phyloP scores from a whole-genome alignment of 2,329 filamentous ascomycete species.

The Colletotrichum zoysiae region DNA sequence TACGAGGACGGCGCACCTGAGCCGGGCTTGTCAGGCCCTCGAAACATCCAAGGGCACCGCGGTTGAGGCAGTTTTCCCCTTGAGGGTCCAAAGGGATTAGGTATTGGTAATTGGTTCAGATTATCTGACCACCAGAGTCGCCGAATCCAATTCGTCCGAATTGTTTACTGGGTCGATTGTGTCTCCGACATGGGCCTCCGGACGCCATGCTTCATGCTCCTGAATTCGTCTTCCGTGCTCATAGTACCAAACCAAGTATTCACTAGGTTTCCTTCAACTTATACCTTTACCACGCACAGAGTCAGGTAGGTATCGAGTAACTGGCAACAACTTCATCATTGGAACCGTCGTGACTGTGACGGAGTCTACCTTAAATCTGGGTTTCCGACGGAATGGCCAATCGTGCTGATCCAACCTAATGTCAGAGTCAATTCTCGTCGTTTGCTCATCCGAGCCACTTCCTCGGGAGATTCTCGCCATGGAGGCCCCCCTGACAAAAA shows the following conservation, averaged over 20 bases:
- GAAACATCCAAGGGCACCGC: constrained; percentile 34
- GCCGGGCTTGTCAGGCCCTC: neutral
- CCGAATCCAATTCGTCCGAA: constrained; percentile 21
- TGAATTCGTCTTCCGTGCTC: constrained; percentile 14
- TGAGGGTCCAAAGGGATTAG: neutral
- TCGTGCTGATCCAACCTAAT: neutral
- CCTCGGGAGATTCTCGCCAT: neutral
- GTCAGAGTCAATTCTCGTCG: too few species aligned
- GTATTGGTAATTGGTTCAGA: constrained; percentile 24
- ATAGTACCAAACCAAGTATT: neutral
- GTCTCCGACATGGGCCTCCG: constrained; percentile 21
- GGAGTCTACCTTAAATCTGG: neutral
- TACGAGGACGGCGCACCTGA: constrained; percentile 10
- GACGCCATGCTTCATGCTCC: constrained; percentile 33
- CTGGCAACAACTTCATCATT: neutral
- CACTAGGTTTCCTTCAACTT: neutral
- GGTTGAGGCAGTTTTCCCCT: constrained; percentile 16
- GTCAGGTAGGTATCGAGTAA: neutral
- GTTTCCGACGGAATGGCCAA: constrained; percentile 21
- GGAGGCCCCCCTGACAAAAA: neutral
- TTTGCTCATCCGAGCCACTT: neutral
- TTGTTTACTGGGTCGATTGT: constrained; percentile 15
- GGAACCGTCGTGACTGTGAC: neutral
- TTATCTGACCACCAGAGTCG: neutral
- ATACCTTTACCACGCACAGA: neutral